Percentiles rank a stretch among this genome's conserved stretches.
These are phyloP conservation scores for Mycena olivaceomarginata DNA, from an alignment of 768 basidiomycete species.

Conservation along the genomic window DNA sequence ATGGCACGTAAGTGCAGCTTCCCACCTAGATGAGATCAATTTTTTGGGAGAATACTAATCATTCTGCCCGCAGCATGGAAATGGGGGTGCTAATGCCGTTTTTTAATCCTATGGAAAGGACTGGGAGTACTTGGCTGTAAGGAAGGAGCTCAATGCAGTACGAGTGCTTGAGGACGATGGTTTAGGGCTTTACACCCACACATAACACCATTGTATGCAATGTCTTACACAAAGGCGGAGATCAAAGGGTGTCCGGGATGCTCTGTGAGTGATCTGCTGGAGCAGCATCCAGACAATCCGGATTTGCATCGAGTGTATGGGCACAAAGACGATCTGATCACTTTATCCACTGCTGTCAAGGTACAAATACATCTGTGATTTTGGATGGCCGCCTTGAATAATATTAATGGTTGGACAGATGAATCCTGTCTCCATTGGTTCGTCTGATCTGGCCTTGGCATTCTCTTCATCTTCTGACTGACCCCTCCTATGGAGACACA, in stretches of 20 bases:
- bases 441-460: background rate
- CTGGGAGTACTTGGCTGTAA: slow-evolving; percentile 31
- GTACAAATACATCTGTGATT: background rate
- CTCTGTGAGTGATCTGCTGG: slow-evolving; percentile 26
- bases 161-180: slow-evolving; percentile 27
- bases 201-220: slow-evolving; percentile 1
- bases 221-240: slow-evolving; percentile 9
- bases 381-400: background rate
- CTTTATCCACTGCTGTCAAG: slow-evolving; percentile 21
- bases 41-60: no score
- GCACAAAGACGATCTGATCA: slow-evolving; percentile 27
- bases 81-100: slow-evolving; percentile 13
- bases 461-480: background rate
- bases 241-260: slow-evolving; percentile 22
- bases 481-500: slow-evolving; percentile 19
- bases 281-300: slow-evolving; percentile 30
- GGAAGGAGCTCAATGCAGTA: background rate
- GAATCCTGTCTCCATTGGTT: slow-evolving; percentile 27
- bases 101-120: slow-evolving; percentile 16
- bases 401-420: slow-evolving; percentile 14
- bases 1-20: slow-evolving; percentile 24
- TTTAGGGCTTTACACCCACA: slow-evolving; percentile 21
- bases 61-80: slow-evolving; percentile 15
- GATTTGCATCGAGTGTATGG: slow-evolving; percentile 31
- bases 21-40: no score